These are phyloP conservation scores for Ustilago cynodontis DNA, from an alignment of 1,284 basidiomycete species.

Conservation along the genomic window DNA sequence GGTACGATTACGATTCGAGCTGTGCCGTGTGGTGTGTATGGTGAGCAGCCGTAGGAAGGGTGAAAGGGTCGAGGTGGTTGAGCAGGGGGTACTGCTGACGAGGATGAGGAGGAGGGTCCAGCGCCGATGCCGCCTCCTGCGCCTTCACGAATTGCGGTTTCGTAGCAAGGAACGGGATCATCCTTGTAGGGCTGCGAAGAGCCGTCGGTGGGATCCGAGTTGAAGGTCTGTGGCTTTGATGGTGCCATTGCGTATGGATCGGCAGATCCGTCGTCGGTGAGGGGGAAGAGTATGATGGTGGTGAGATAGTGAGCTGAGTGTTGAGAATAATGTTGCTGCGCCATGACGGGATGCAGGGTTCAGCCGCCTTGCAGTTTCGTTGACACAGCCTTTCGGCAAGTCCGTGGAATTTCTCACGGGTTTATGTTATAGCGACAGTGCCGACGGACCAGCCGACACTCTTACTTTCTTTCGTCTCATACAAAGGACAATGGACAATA, in stretches of 20 bases:
- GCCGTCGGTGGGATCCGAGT: not conserved
- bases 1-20: slow-evolving; percentile 44
- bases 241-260: slow-evolving; percentile 6
- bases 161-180: slow-evolving; percentile 53
- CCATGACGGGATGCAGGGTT: slow-evolving; percentile 22
- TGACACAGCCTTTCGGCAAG: slow-evolving; percentile 2
- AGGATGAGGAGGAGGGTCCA: slow-evolving; percentile 25
- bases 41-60: slow-evolving; percentile 36
- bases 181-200: slow-evolving; percentile 13
- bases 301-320: not conserved
- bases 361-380: not conserved
- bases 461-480: too few relatives aligned
- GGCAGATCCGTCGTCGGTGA: not conserved
- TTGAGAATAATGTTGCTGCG: not conserved
- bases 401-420: not conserved
- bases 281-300: not conserved
- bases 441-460: not conserved
- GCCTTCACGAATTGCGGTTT: slow-evolving; percentile 43
- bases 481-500: too few relatives aligned
- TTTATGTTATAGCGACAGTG: not conserved
- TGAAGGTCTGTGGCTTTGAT: slow-evolving; percentile 6
- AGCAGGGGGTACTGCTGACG: slow-evolving; percentile 6
- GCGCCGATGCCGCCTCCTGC: slow-evolving; percentile 30
- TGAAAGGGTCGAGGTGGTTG: slow-evolving; percentile 1
- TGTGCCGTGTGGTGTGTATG: slow-evolving; percentile 41